These are phyloP conservation scores for Ascobolus immersus DNA, from an alignment of 495 filamentous ascomycete species.

Conservation along the genomic window DNA sequence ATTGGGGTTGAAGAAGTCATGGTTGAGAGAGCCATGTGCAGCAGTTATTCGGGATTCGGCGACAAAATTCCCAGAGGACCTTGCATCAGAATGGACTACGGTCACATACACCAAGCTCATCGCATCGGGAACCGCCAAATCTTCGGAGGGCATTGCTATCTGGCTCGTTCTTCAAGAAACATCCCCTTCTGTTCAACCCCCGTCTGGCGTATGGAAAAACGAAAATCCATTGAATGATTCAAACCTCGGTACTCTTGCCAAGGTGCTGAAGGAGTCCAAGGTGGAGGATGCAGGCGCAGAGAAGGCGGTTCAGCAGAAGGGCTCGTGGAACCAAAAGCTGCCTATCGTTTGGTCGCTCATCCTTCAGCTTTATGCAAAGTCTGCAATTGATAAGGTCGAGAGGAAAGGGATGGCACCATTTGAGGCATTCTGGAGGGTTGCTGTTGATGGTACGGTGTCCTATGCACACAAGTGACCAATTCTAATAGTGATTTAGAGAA, in stretches of 20 bases:
- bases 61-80: conserved; percentile 3
- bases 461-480: conserved; percentile 1
- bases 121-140: conserved; percentile 39
- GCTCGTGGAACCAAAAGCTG: conserved; percentile 50
- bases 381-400: conserved; percentile 16
- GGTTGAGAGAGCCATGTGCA: conserved; percentile 73
- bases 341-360: conserved; percentile 77
- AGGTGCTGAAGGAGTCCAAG: conserved; percentile 22
- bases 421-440: conserved; percentile 61
- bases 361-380: conserved; percentile 27
- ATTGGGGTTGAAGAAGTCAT: conserved; percentile 41
- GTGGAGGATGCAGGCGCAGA: no score
- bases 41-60: conserved; percentile 6
- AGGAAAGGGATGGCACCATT: conserved; percentile 28
- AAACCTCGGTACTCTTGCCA: not conserved
- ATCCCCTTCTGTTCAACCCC: conserved; percentile 38
- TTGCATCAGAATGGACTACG: conserved; percentile 23
- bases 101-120: conserved; percentile 34
- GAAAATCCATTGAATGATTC: conserved; percentile 19
- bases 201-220: conserved; percentile 45
- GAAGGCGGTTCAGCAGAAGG: conserved; percentile 28
- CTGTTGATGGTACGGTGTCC: conserved; percentile 42
- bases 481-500: conserved; percentile 27
- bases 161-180: conserved; percentile 45
- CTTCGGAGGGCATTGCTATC: conserved; percentile 66